phyloP scores from a whole-genome alignment of 306 rosid species.

The Pterocarpus macrocarpus region DNA sequence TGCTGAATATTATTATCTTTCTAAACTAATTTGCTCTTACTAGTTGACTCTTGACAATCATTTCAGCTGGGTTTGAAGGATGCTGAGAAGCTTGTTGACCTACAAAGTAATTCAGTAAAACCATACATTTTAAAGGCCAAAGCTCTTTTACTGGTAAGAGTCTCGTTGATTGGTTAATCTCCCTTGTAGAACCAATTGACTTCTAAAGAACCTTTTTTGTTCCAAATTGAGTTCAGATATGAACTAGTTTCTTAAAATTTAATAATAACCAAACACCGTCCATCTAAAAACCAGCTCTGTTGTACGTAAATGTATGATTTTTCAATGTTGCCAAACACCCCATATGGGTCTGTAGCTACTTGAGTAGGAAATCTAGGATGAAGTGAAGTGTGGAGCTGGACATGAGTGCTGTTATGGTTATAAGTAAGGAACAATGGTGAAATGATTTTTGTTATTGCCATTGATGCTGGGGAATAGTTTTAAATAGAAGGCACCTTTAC shows the following conservation, averaged over 20 bases:
- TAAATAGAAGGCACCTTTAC: conserved; percentile 3
- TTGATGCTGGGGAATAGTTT: conserved; percentile 34
- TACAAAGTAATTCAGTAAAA: conserved; percentile 65
- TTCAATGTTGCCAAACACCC: not conserved
- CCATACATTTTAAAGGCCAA: conserved; percentile 79
- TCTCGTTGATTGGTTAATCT: conserved; percentile 21
- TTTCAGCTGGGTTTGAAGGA: conserved; percentile 96
- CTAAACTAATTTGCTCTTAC: conserved; percentile 24
- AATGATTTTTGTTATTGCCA: conserved; percentile 22
- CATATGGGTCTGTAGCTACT: conserved; percentile 2
- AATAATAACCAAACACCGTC: not conserved
- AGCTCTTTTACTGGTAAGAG: conserved; percentile 78
- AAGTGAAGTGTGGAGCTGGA: conserved; percentile 33
- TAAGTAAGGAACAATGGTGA: not conserved
- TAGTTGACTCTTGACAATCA: conserved; percentile 39
- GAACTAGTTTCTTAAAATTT: conserved; percentile 2
- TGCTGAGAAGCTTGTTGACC: conserved; percentile 77
- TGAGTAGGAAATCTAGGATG: conserved; percentile 30
- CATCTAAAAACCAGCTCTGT: not conserved
- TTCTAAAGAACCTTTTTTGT: not conserved
- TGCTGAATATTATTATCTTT: conserved; percentile 43
- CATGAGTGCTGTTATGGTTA: conserved; percentile 26
- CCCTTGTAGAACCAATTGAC: not conserved
- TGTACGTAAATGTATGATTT: not conserved
- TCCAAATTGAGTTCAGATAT: not conserved